phyloP scores from a whole-genome alignment of 2,329 filamentous ascomycete species.

The Chaetothyriales sp. region DNA sequence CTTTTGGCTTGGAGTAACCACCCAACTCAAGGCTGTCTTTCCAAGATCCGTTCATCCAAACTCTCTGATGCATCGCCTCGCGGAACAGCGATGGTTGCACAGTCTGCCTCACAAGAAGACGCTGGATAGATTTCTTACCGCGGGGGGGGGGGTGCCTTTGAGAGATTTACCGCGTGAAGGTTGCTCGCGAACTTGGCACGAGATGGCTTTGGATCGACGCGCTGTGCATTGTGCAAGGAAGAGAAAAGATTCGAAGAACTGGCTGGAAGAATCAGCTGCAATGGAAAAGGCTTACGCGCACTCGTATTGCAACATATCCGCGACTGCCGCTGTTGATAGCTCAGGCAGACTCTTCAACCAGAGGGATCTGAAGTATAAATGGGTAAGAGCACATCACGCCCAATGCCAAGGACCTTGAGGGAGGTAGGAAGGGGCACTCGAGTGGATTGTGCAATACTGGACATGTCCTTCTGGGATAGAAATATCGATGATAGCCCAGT shows the following conservation, averaged over 20 bases:
- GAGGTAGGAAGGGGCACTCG: neutral
- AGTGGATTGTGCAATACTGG: slow-evolving; percentile 3
- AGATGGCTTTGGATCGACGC: slow-evolving; percentile 12
- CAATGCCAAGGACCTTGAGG: neutral
- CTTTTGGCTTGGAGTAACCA: neutral
- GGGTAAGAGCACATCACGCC: slow-evolving; percentile 1
- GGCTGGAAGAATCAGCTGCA: slow-evolving; percentile 3
- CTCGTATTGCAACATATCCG: slow-evolving; percentile 8
- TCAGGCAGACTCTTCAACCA: slow-evolving; percentile 2
- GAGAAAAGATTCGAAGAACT: slow-evolving; percentile 5
- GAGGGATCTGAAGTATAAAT: slow-evolving; percentile 2
- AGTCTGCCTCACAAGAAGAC: slow-evolving; percentile 4
- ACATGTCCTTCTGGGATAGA: slow-evolving; percentile 2
- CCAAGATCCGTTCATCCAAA: neutral
- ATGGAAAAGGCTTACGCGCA: slow-evolving; percentile 7
- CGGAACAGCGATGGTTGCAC: slow-evolving; percentile 3
- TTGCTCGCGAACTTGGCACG: slow-evolving; percentile 3
- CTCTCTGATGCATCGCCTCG: neutral
- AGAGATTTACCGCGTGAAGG: slow-evolving; percentile 1
- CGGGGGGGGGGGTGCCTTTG: slow-evolving; percentile 1
- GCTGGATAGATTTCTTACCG: neutral
- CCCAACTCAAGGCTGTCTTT: neutral
- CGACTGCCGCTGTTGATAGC: slow-evolving; percentile 3
- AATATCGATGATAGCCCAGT: slow-evolving; percentile 8
- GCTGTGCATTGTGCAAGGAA: slow-evolving; percentile 11